A percentile compares a stretch with the other conserved stretches of the same genome.
Evolutionary conservation across 257 asterid species (phyloP).

Genomic region (Nicotiana benthamiana): DNA sequence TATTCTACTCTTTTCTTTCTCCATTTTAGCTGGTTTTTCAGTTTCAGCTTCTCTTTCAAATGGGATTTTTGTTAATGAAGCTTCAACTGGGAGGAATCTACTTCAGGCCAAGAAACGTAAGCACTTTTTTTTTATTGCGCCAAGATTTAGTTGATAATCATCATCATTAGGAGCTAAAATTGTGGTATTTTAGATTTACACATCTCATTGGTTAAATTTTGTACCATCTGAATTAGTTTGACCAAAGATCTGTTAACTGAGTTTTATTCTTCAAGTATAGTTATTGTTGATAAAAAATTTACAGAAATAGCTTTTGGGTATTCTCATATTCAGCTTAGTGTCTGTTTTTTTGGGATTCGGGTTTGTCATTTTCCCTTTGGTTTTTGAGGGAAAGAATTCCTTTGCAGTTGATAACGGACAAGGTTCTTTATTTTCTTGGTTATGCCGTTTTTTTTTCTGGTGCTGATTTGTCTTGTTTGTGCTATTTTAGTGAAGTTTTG

Average conservation of each 20-base stretch:
- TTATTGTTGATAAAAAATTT: not conserved
- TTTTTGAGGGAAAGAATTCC: too few relatives aligned
- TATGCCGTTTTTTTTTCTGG: too few relatives aligned
- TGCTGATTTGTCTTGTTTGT: not conserved
- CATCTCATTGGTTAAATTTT: not conserved
- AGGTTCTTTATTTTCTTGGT: too few relatives aligned
- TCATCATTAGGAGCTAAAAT: not conserved
- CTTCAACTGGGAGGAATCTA: constrained; percentile 50
- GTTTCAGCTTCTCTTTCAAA: constrained; percentile 52
- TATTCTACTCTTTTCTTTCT: constrained; percentile 26
- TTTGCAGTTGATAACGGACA: too few relatives aligned
- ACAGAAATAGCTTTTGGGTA: too few relatives aligned
- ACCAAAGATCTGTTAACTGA: not conserved
- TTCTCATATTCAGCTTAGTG: too few relatives aligned
- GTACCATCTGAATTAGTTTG: not conserved
- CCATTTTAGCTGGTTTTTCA: constrained; percentile 28
- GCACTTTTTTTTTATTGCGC: constrained; percentile 1
- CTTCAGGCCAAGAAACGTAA: constrained; percentile 65
- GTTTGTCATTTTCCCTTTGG: too few relatives aligned
- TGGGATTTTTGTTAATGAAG: constrained; percentile 37
- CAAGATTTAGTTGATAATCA: not conserved
- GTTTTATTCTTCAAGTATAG: not conserved
- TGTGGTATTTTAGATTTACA: not conserved
- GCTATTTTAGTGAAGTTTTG: not conserved
- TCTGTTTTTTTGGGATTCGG: too few relatives aligned